Evolutionary conservation across 2,329 filamentous ascomycete genomes (phyloP).

Genomic region (Colletotrichum sp.): DNA sequence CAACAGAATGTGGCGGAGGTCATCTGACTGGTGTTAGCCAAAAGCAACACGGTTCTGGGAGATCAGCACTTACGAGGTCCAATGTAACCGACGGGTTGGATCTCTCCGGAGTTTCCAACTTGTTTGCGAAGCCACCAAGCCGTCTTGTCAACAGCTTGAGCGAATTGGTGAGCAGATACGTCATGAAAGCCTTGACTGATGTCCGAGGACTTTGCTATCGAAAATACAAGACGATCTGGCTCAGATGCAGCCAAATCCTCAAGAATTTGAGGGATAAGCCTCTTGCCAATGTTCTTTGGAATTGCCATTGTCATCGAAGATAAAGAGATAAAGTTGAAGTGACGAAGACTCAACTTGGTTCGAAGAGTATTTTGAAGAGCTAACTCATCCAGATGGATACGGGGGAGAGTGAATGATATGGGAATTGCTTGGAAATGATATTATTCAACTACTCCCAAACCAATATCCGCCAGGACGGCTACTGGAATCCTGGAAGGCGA

Average conservation of each 20-base stretch:
- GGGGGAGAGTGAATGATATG: accelerated
- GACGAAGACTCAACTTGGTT: accelerated
- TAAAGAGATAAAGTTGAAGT: not conserved
- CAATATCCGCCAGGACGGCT: not conserved
- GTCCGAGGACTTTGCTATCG: not conserved
- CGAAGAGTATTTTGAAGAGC: accelerated
- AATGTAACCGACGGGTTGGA: not conserved
- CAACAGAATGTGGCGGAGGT: not conserved
- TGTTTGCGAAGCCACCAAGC: not conserved
- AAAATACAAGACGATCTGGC: accelerated
- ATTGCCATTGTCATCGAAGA: not conserved
- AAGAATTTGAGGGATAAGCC: not conserved
- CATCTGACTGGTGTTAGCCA: not conserved
- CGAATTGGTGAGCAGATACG: accelerated
- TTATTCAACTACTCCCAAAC: accelerated
- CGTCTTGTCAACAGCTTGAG: not conserved
- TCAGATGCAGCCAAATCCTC: not conserved
- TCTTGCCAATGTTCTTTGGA: not conserved
- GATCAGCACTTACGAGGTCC: not conserved
- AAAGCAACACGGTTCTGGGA: not conserved
- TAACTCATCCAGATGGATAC: accelerated
- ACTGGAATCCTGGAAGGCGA: not conserved
- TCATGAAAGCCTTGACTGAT: not conserved
- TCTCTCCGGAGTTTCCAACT: not conserved
- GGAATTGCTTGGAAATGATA: not conserved